Conservation (phyloP, 768 basidiomycete species). For the Panaeolus papilionaceus region DNA sequence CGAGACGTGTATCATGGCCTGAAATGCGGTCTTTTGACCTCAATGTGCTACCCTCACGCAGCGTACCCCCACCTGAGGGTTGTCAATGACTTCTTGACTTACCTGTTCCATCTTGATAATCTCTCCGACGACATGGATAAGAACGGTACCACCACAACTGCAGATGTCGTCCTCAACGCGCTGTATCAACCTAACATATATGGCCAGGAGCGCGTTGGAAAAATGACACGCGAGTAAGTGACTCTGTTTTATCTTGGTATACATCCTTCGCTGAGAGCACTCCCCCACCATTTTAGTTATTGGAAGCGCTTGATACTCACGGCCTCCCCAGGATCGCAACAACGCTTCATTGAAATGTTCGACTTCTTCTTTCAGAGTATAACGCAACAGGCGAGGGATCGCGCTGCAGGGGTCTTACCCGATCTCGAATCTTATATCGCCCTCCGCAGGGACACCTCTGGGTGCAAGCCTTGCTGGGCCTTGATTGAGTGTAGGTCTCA, state of each 20-base stretch:
- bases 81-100: constrained; percentile 79
- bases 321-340: constrained; percentile 67
- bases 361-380: constrained; percentile 85
- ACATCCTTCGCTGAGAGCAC: neutral
- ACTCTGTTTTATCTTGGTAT: neutral
- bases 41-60: constrained; percentile 70
- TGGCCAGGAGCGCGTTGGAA: constrained; percentile 63
- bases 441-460: constrained; percentile 80
- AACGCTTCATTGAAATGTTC: constrained; percentile 80
- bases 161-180: constrained; percentile 73
- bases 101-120: constrained; percentile 81
- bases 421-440: constrained; percentile 84
- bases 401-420: constrained; percentile 63
- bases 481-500: constrained; percentile 68
- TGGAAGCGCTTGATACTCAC: constrained; percentile 72
- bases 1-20: constrained; percentile 70
- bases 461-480: constrained; percentile 82
- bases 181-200: constrained; percentile 70
- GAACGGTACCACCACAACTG: constrained; percentile 58
- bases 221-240: constrained; percentile 79
- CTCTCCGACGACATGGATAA: constrained; percentile 83
- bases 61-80: constrained; percentile 68
- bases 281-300: constrained; percentile 48
- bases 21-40: constrained; percentile 72
- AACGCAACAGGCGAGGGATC: constrained; percentile 74